Evolutionary conservation across 73 alveolate genomes (phyloP), one percentile per base, ranked within the genome.

Genomic region (Durusdinium trenchii): DNA sequence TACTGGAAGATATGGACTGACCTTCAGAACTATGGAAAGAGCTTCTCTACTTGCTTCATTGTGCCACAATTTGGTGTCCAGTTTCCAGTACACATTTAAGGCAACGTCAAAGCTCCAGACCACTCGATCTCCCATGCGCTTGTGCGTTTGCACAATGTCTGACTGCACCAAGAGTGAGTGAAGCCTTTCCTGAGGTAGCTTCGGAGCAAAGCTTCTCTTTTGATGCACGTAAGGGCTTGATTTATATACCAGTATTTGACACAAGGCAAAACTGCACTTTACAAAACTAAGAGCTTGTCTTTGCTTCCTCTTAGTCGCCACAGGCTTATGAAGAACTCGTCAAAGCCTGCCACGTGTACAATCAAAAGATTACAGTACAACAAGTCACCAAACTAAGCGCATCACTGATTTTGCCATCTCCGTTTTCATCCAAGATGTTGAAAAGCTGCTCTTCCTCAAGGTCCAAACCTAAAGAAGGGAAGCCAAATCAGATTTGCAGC

Each of bases 271-370:
- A n/a, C n/a, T n/a, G n/a, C n/a, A n/a, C n/a, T n/a, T n/a, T n/a
- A n/a, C n/a, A n/a, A n/a, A n/a, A n/a, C 81, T 32, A 23, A 51
- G 94, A 38, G 20, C 76, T 67, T 23, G 40, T 10, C 96, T 47
- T 89, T 89, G 96, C 96, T 89, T 46, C 96, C 96, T 43, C 96
- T 85, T 36, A 89, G 96, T 35, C 96, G 96, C 96, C 96, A 89
- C 14, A 89, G 96, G 86, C 96, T 89, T 2, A 43, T 47, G 86
- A 89, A 89, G 62, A 89, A 89, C 86, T 89, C 96, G 48, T 89
- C 96, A 20, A 89, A 89, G 57, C 96, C 96, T 89, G 51, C 10
- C 20, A 57, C 12, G 69, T 75, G 16, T n/a, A 2, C 54, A 2
- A 30, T 64, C 42, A 64, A 32, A 40, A 62, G 32, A 4, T 62